Conservation (phyloP, 805 yeast species). For the Cyberlindnera mississippiensis region DNA sequence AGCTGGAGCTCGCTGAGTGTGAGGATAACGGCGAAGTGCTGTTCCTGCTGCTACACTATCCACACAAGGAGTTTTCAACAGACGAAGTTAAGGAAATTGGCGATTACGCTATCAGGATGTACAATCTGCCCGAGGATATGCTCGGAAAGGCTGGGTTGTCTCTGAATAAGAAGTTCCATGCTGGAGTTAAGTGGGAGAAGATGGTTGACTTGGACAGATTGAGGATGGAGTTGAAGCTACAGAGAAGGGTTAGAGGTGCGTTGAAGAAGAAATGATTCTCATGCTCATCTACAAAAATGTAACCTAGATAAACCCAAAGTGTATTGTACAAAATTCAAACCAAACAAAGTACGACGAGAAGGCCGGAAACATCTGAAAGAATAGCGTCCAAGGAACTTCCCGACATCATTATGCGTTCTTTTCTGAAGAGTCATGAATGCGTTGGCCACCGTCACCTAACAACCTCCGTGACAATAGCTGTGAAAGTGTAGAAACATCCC, state of each 20-base stretch:
- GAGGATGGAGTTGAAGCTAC: conserved; percentile 43
- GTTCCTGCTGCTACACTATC: conserved; percentile 43
- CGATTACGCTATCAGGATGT: conserved; percentile 34
- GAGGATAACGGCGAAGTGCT: conserved; percentile 46
- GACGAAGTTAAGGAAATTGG: conserved; percentile 27
- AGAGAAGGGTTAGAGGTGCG: conserved; percentile 35
- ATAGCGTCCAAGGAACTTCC: no score
- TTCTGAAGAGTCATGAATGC: not conserved
- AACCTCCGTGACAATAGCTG: not conserved
- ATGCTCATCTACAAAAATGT: no score
- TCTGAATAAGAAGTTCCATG: conserved; percentile 38
- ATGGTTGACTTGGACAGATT: conserved; percentile 41
- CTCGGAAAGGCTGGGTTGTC: conserved; percentile 34
- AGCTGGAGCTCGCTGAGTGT: conserved; percentile 39
- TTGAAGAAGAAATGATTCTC: conserved; percentile 8
- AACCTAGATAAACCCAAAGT: not conserved
- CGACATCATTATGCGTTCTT: not conserved
- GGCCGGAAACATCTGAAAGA: no score
- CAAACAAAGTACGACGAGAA: not conserved
- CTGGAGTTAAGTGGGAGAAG: conserved; percentile 36
- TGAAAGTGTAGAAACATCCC: no score
- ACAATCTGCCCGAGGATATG: conserved; percentile 33
- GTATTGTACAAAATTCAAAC: not conserved
- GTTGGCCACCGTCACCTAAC: not conserved
- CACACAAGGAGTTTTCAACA: conserved; percentile 29